phyloP scores from a whole-genome alignment of 1,139 yeast species.

The Keqinozyma sinolaborantium region DNA sequence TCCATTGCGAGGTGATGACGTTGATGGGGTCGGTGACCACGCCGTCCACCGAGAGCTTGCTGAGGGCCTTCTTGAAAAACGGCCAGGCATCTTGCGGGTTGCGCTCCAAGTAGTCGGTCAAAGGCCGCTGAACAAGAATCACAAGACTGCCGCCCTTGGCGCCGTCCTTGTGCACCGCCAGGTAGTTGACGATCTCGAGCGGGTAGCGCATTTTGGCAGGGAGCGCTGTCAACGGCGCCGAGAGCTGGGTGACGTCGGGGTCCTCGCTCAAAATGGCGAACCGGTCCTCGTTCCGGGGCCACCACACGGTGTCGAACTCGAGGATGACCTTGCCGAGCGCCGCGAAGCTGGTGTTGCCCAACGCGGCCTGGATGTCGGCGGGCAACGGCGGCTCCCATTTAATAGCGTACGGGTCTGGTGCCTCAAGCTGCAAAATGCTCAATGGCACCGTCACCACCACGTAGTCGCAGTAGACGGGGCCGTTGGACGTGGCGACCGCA shows the following conservation, averaged over 20 bases:
- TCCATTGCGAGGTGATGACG: slow-evolving; percentile 63
- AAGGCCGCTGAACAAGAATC: slow-evolving; percentile 64
- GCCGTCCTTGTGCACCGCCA: slow-evolving; percentile 16
- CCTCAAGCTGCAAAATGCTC: slow-evolving; percentile 50
- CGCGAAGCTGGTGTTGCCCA: slow-evolving; percentile 58
- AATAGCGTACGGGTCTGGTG: slow-evolving; percentile 41
- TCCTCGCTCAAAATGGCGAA: slow-evolving; percentile 42
- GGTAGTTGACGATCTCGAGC: slow-evolving; percentile 25
- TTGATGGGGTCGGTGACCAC: slow-evolving; percentile 45
- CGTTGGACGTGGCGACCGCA: slow-evolving; percentile 17
- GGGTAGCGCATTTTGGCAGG: slow-evolving; percentile 10
- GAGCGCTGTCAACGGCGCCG: slow-evolving; percentile 18
- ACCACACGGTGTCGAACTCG: slow-evolving; percentile 65
- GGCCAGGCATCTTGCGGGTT: slow-evolving; percentile 38
- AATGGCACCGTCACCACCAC: slow-evolving; percentile 75
- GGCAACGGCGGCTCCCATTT: slow-evolving; percentile 64
- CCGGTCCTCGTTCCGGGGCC: slow-evolving; percentile 57
- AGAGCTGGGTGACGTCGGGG: slow-evolving; percentile 15
- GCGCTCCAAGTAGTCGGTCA: slow-evolving; percentile 50
- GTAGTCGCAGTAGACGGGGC: slow-evolving; percentile 39
- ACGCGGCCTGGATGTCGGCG: slow-evolving; percentile 33
- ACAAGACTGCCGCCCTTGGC: slow-evolving; percentile 38
- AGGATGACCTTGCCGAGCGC: slow-evolving; percentile 75
- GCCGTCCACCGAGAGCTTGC: slow-evolving; percentile 16
- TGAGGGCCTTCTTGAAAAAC: slow-evolving; percentile 34